Base-by-base conservation (phyloP, 257 asterid species). In the Solanum megistacrolobum region DNA sequence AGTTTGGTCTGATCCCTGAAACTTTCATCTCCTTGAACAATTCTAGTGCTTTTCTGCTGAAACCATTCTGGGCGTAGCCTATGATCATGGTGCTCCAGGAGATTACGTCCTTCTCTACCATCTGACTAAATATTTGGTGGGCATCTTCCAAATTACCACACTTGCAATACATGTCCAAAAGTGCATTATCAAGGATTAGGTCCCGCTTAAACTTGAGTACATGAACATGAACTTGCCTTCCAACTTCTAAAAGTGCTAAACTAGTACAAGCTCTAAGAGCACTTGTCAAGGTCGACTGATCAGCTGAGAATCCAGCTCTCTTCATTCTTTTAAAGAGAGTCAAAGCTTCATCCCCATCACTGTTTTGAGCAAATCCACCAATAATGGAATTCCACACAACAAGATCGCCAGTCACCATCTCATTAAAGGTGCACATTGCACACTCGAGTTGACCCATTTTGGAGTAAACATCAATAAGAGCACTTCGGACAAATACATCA, bases 41-140 rank as follows among this genome's bases (percentile, higher is more conserved):
- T 85, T 93, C 93, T 23, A 96, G 91, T 25, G 98, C 95, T 90
- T 93, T 92, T 76, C 89, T 88, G 90, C 98, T 94, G 90, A 93
- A 95, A 83, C 99, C 99, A 89, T 96, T 96, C 87, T 95, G 98
- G 60, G 98, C 99, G 72, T 93, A 91, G 87, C 99, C 98, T 87
- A 93, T 95, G 87, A 96, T 93, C 98, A 96, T 95, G 81, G 99
- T 95, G 92, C 99, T 96, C 97, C 98, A 96, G 23, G 99, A 96
- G 68, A 95, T 94, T 72, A 95, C 98, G 34, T 96, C 99, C 86
- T 93, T 96, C 31, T 92, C 93, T 52, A 5, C 43, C 99, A 96
- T 96, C 31, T 88, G 92, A 66, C 90, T 86, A 89, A 96, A 96
- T 85, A 92, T 79, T 14, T 34, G 11, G 89, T 93, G 87, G 72